A percentile compares a stretch with the other conserved stretches of the same genome.
Evolutionary conservation across 305 asterid species (phyloP).

Genomic region (Fraxinus baroniana): DNA sequence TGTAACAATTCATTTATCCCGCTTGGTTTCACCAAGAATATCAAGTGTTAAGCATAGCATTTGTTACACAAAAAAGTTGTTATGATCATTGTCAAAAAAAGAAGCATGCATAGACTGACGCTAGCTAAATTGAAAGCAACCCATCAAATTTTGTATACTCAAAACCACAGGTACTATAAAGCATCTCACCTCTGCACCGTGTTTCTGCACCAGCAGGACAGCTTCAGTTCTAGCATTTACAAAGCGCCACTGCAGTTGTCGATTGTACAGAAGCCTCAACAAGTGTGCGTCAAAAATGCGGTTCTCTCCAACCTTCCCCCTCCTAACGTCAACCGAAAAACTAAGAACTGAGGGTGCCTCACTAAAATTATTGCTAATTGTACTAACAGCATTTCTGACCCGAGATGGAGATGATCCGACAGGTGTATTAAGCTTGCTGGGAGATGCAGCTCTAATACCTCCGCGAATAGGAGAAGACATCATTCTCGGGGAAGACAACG

Average conservation of each 20-base stretch:
- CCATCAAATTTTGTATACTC: background rate
- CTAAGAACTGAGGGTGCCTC: slow-evolving; percentile 94
- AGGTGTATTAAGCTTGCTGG: slow-evolving; percentile 54
- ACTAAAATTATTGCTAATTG: slow-evolving; percentile 55
- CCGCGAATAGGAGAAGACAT: slow-evolving; percentile 77
- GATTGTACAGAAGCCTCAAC: slow-evolving; percentile 84
- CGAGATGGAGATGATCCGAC: slow-evolving; percentile 67
- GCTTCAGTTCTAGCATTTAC: slow-evolving; percentile 82
- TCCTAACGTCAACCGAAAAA: slow-evolving; percentile 83
- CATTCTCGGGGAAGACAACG: slow-evolving; percentile 57
- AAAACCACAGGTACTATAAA: background rate
- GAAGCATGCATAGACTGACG: slow-evolving; percentile 9
- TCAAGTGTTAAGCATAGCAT: background rate
- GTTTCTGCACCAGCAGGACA: slow-evolving; percentile 65
- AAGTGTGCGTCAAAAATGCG: slow-evolving; percentile 75
- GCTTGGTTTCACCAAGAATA: background rate
- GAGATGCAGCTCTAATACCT: slow-evolving; percentile 61
- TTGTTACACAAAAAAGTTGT: background rate
- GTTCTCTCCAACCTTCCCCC: slow-evolving; percentile 91
- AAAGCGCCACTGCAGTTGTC: slow-evolving; percentile 93
- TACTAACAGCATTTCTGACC: slow-evolving; percentile 69
- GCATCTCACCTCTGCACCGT: slow-evolving; percentile 67
- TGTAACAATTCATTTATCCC: slow-evolving; percentile 1
- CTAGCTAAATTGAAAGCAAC: background rate
- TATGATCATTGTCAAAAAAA: slow-evolving; percentile 5